A percentile compares a stretch with the other conserved stretches of the same genome.
These are phyloP conservation scores for Chondrostereum purpureum DNA, from an alignment of 1,284 basidiomycete genomes.

Conservation along the genomic window DNA sequence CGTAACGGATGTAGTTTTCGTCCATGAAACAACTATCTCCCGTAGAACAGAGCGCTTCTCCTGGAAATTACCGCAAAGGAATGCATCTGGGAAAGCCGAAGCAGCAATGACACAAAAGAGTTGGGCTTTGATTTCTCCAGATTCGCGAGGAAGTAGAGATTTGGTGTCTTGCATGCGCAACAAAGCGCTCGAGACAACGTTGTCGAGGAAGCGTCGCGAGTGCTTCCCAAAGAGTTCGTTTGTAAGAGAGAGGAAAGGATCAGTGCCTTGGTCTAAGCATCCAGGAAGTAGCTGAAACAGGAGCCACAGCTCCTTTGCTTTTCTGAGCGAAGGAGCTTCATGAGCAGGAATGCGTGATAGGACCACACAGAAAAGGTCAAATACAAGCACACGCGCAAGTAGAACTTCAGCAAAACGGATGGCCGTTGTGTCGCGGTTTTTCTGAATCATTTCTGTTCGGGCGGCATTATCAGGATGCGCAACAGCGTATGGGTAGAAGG, in stretches of 20 bases:
- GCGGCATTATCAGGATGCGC: too few species aligned
- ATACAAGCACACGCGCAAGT: background rate
- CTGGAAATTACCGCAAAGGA: background rate
- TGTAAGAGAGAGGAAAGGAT: background rate
- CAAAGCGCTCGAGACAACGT: background rate
- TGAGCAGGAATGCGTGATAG: background rate
- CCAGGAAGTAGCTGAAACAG: background rate
- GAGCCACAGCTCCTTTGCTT: background rate
- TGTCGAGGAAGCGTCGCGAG: too few species aligned
- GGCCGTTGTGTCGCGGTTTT: background rate
- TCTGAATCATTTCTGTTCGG: too few species aligned
- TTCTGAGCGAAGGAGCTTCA: background rate
- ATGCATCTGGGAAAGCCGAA: background rate
- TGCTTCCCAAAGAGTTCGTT: background rate
- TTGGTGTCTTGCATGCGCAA: too few species aligned
- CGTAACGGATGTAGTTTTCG: background rate
- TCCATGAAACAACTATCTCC: background rate
- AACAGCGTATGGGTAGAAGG: background rate
- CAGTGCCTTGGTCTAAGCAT: background rate
- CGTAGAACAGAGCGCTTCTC: background rate
- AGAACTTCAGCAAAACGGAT: background rate
- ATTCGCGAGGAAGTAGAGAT: too few species aligned
- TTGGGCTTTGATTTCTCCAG: too few species aligned
- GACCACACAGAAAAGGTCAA: background rate
- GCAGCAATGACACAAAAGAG: background rate